phyloP scores from a whole-genome alignment of 768 basidiomycete genomes.

The Collybia mongolica region DNA sequence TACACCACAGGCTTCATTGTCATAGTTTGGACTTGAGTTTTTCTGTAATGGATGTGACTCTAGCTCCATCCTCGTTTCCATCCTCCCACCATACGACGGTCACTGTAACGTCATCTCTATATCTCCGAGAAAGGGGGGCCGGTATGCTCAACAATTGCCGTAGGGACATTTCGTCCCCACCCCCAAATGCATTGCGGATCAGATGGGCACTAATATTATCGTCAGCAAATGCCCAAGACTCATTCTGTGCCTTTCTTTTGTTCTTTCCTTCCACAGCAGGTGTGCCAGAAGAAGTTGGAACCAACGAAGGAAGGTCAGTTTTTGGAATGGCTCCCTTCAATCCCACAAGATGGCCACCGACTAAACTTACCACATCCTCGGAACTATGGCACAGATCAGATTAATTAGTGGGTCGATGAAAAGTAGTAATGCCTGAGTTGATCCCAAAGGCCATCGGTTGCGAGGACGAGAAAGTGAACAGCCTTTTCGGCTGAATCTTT shows the following conservation, averaged over 20 bases:
- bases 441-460: conserved; percentile 86
- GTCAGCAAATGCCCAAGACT: conserved; percentile 78
- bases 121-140: conserved; percentile 72
- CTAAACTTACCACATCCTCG: conserved; percentile 83
- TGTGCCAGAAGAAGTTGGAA: conserved; percentile 55
- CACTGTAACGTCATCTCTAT: conserved; percentile 83
- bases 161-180: conserved; percentile 61
- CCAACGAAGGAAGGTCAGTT: conserved; percentile 48
- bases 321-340: conserved; percentile 65
- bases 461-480: conserved; percentile 81
- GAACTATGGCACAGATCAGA: conserved; percentile 40
- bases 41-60: conserved; percentile 31
- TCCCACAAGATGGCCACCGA: conserved; percentile 78
- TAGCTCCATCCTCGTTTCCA: conserved; percentile 43
- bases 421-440: conserved; percentile 41
- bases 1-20: conserved; percentile 1
- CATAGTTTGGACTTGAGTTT: conserved; percentile 57
- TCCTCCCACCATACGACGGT: conserved; percentile 87
- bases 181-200: conserved; percentile 92
- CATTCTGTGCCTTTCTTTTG: conserved; percentile 36
- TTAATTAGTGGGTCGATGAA: too few species aligned
- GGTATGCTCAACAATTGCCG: conserved; percentile 76
- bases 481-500: conserved; percentile 27
- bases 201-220: conserved; percentile 79
- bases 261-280: conserved; percentile 66